Percentiles rank a stretch among this genome's conserved stretches.
Evolutionary conservation across 2,329 filamentous ascomycete genomes (phyloP).

Genomic region (Alternaria triticina): DNA sequence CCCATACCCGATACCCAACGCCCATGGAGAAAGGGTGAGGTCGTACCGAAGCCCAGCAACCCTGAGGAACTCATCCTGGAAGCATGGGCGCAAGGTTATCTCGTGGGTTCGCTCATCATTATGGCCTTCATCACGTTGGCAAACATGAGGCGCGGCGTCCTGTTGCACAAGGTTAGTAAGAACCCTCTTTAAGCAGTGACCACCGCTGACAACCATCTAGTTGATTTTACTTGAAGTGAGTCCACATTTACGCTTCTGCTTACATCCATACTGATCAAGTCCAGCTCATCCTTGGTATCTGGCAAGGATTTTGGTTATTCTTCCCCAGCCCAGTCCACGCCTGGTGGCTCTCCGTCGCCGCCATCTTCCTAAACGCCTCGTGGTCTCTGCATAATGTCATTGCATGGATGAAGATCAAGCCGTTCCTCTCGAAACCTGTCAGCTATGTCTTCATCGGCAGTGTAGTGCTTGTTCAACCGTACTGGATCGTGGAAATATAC

Average conservation of each 20-base stretch:
- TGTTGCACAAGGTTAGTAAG: conserved; percentile 53
- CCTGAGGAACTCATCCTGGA: conserved; percentile 46
- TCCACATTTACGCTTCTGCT: background rate
- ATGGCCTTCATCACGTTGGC: conserved; percentile 57
- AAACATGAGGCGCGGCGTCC: conserved; percentile 56
- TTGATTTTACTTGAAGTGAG: conserved; percentile 54
- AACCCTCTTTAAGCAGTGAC: background rate
- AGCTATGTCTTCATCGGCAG: conserved; percentile 65
- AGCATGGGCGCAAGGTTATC: conserved; percentile 50
- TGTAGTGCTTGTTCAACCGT: conserved; percentile 65
- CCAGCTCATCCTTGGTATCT: conserved; percentile 62
- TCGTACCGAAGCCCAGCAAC: conserved; percentile 41
- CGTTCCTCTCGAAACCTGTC: conserved; percentile 60
- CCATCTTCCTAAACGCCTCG: conserved; percentile 66
- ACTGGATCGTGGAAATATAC: conserved; percentile 70
- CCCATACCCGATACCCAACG: conserved; percentile 13
- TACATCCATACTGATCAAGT: conserved; percentile 4
- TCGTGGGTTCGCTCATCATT: conserved; percentile 54
- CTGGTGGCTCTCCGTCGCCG: conserved; percentile 68
- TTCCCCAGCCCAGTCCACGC: conserved; percentile 62
- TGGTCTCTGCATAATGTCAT: conserved; percentile 71
- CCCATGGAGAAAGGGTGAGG: conserved; percentile 17
- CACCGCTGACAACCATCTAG: conserved; percentile 29
- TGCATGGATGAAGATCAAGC: conserved; percentile 70
- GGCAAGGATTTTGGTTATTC: conserved; percentile 67